Conservation (phyloP, 768 basidiomycete species). For the Phlegmacium glaucopus region DNA sequence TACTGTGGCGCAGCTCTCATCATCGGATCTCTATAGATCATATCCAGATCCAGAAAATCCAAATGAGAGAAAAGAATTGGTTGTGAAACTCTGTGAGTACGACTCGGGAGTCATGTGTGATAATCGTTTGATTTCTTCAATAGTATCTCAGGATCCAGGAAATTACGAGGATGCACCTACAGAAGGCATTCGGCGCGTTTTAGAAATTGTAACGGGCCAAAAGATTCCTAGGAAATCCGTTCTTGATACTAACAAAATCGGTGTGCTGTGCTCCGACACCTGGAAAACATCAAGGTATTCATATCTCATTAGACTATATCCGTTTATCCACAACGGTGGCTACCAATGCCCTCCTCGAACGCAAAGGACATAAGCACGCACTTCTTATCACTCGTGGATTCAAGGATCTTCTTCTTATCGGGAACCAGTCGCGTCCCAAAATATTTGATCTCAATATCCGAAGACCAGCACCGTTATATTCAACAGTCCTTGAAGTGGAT, state of each 20-base stretch:
- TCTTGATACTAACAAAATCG: conserved; percentile 78
- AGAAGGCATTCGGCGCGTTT: conserved; percentile 84
- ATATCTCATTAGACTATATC: conserved; percentile 70
- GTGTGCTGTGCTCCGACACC: conserved; percentile 33
- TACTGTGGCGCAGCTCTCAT: background rate
- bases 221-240: conserved; percentile 62
- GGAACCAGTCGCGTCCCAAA: conserved; percentile 90
- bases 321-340: conserved; percentile 93
- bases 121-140: background rate
- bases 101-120: background rate
- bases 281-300: background rate
- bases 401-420: conserved; percentile 87
- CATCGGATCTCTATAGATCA: conserved; percentile 40
- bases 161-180: conserved; percentile 94
- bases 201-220: conserved; percentile 73
- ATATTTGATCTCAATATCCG: conserved; percentile 95
- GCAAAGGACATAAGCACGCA: conserved; percentile 91
- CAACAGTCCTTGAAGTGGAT: conserved; percentile 70
- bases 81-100: conserved; percentile 82
- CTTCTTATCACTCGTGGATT: conserved; percentile 90
- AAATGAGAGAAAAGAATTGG: conserved; percentile 65
- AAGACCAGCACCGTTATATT: conserved; percentile 73
- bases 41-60: conserved; percentile 68
- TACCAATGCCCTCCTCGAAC: conserved; percentile 92
- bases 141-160: conserved; percentile 85